Percentiles rank a stretch among this genome's conserved stretches.
phyloP scores from a whole-genome alignment of 2,329 filamentous ascomycete species.

The Westerdykella ornata region DNA sequence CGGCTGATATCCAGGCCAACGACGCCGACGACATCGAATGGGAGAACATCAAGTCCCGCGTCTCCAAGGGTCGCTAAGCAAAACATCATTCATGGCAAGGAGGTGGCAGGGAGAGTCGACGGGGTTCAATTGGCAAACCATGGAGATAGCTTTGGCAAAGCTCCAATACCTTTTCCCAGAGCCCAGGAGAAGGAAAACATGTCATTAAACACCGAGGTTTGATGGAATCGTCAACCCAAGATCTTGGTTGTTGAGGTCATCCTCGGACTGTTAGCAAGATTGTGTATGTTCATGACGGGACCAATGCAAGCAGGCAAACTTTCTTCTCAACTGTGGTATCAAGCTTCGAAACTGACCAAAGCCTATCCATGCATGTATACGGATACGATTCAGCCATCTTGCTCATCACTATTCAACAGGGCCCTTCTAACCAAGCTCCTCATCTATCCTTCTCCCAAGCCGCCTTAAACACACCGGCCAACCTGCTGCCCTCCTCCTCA shows the following conservation, averaged over 20 bases:
- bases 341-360: neutral
- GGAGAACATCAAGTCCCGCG: constrained; percentile 56
- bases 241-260: neutral
- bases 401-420: neutral
- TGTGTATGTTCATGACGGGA: no score
- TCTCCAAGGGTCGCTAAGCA: constrained; percentile 46
- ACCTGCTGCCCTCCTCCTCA: constrained; percentile 55
- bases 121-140: no score
- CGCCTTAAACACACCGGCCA: constrained; percentile 61
- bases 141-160: no score
- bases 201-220: no score
- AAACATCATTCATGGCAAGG: no score
- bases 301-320: no score
- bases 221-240: neutral
- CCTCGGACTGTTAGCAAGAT: neutral
- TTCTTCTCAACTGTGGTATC: no score
- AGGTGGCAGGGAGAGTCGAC: no score
- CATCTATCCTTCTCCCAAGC: constrained; percentile 54
- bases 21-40: constrained; percentile 76
- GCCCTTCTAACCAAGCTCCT: neutral
- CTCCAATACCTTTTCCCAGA: no score
- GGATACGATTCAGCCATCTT: no score
- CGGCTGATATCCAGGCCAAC: constrained; percentile 75
- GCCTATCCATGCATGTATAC: neutral
- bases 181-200: no score